Evolutionary conservation across 306 rosid species (phyloP).

Genomic region (Dalbergia oliveri): DNA sequence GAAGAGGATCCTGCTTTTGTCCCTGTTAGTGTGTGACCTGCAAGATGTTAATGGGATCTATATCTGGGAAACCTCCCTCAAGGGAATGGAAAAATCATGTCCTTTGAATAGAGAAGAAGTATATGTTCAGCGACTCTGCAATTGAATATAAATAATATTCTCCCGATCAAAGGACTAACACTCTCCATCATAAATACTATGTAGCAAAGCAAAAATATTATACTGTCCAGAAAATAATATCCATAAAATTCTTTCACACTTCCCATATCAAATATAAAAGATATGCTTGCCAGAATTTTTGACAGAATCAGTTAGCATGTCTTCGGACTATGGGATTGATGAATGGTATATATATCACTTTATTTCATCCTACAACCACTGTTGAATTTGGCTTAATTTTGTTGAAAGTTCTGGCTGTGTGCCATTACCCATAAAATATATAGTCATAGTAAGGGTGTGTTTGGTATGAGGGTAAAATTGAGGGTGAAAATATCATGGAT

Average conservation of each 20-base stretch:
- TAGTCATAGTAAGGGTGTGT: background rate
- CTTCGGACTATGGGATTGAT: no score
- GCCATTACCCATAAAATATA: background rate
- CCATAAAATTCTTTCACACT: constrained; percentile 16
- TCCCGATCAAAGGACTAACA: constrained; percentile 12
- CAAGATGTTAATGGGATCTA: constrained; percentile 78
- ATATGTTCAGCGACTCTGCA: background rate
- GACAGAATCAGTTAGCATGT: no score
- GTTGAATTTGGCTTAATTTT: no score
- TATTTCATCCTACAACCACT: no score
- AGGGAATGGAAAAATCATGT: constrained; percentile 45
- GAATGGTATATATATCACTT: no score
- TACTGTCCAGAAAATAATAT: background rate
- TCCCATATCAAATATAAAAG: background rate
- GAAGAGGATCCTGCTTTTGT: constrained; percentile 48
- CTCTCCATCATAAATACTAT: background rate
- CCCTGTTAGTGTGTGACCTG: constrained; percentile 81
- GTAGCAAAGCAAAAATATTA: background rate
- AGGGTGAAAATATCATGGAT: no score
- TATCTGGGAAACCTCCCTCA: constrained; percentile 60
- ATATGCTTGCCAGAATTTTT: no score
- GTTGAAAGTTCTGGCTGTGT: no score
- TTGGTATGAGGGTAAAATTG: no score
- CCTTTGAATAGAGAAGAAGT: constrained; percentile 32
- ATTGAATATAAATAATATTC: constrained; percentile 14